Evolutionary conservation across 108 stramenopile species (phyloP).

Genomic region (Cyclotella atomus): DNA sequence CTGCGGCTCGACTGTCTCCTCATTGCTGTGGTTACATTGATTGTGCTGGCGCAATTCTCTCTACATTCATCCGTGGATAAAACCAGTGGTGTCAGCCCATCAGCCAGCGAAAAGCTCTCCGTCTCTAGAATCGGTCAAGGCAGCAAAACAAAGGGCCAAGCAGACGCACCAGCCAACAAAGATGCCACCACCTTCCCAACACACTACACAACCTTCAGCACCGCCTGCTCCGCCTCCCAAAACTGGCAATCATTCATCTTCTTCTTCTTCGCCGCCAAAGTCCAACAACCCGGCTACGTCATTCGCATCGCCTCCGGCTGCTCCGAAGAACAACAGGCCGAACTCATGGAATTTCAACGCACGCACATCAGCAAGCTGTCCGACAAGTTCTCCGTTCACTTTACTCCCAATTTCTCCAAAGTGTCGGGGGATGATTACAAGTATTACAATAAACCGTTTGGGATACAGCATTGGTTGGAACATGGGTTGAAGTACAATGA

Average conservation of each 20-base stretch:
- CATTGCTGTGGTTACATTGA: neutral
- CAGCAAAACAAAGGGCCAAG: neutral
- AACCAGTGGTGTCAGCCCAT: too few relatives aligned
- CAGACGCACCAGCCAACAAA: neutral
- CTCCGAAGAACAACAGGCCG: slow-evolving; percentile 37
- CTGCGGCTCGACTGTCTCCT: neutral
- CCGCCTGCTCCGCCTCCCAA: slow-evolving; percentile 88
- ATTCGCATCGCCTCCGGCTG: slow-evolving; percentile 92
- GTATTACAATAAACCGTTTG: slow-evolving; percentile 95
- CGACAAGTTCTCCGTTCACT: slow-evolving; percentile 63
- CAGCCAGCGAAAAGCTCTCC: neutral
- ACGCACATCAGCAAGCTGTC: slow-evolving; percentile 53
- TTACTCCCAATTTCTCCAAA: slow-evolving; percentile 70
- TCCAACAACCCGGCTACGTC: slow-evolving; percentile 82
- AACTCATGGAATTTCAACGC: slow-evolving; percentile 35
- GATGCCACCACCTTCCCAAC: slow-evolving; percentile 13
- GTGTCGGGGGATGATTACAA: slow-evolving; percentile 64
- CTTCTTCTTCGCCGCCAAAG: slow-evolving; percentile 76
- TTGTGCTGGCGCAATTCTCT: neutral
- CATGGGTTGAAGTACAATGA: slow-evolving; percentile 64
- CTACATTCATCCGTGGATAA: neutral
- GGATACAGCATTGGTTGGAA: slow-evolving; percentile 82
- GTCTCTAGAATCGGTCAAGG: neutral
- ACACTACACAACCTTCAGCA: slow-evolving; percentile 72
- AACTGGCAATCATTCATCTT: slow-evolving; percentile 94